Base-by-base conservation (phyloP, 192 early-diverging fungal species). In the Coemansia sp. region DNA sequence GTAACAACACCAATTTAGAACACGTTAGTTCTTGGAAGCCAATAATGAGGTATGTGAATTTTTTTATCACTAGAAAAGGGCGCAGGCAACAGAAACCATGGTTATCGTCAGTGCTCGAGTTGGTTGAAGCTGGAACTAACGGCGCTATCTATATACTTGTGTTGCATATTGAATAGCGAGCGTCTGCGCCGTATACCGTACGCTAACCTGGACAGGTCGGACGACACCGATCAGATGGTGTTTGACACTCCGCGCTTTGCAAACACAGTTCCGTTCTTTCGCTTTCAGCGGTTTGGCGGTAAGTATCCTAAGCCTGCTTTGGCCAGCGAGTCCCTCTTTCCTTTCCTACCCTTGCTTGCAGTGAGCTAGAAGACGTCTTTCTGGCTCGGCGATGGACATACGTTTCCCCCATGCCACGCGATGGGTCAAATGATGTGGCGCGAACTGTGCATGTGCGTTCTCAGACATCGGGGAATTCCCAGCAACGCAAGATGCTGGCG, bases 231-330 rank as follows among this genome's bases (percentile, higher is more conserved):
- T 65, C 78, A 73, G 40, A 75, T 81, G 64, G 55, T 69, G 69
- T 81, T 81, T 32, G 73, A 75, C 70, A 81, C 78, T 9, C 78
- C 78, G 17, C 78, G 78, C 57, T 81, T 81, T 66, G 78, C 78
- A 52, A 81, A 81, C 66, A 66, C 73, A 25, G 77, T 70, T 19
- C 77, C 77, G 22, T 80, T 80, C 55, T 80, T 74, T 33, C 72
- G 73, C 62, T 70, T 80, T 50, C 77, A 80, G 72, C 68, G 77
- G 10, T 80, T 71, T 60, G 77, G 52, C 14, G 45, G 76, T 79
- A 74, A 65, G 76, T 49, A 54, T 10, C 11, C 38, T 5, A 1
- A 20, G 4, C 7, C 17, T 33, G 14, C 10, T 29, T 34, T 42
- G 23, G 19, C 29, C 29, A 29, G 29, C 29, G 29, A 29, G 29